Percentiles rank a stretch among this genome's conserved stretches.
Conservation (phyloP, 352 stramenopile genomes). For the Blastocystis sp. region DNA sequence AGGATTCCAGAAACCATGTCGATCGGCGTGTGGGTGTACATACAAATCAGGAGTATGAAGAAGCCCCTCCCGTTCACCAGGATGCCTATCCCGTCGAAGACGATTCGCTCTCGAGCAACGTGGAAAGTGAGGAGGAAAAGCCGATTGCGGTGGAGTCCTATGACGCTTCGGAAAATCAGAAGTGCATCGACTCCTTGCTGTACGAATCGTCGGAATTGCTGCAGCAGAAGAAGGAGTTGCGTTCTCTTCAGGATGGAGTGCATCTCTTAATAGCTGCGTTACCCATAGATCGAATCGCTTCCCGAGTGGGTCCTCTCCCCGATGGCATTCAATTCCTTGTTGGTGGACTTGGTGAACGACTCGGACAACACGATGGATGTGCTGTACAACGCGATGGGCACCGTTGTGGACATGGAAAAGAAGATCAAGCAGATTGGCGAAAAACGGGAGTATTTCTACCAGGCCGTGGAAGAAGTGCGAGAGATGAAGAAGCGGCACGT, state of each 20-base stretch:
- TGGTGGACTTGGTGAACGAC: neutral
- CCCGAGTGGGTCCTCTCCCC: neutral
- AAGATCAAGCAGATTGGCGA: conserved; percentile 10
- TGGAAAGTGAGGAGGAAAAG: neutral
- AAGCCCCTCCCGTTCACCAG: neutral
- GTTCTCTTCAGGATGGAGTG: neutral
- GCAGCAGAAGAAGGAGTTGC: neutral
- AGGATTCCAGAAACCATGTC: neutral
- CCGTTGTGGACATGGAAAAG: conserved; percentile 42
- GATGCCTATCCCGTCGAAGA: neutral
- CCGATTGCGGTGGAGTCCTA: neutral
- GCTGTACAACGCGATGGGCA: conserved; percentile 27
- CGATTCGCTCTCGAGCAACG: neutral
- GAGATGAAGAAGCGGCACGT: neutral
- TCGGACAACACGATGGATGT: conserved; percentile 27
- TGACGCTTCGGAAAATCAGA: neutral
- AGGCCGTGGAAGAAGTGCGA: neutral
- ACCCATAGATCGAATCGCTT: neutral
- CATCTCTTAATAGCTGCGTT: neutral
- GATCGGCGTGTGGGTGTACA: neutral
- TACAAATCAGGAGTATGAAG: neutral
- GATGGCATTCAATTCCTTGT: neutral
- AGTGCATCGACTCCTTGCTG: neutral
- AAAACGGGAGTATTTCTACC: neutral
- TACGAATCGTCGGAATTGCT: neutral